Percentiles rank a stretch among this genome's conserved stretches.
These are phyloP conservation scores for Aspergillus sp. DNA, from an alignment of 2,329 filamentous ascomycete species.

Conservation along the genomic window DNA sequence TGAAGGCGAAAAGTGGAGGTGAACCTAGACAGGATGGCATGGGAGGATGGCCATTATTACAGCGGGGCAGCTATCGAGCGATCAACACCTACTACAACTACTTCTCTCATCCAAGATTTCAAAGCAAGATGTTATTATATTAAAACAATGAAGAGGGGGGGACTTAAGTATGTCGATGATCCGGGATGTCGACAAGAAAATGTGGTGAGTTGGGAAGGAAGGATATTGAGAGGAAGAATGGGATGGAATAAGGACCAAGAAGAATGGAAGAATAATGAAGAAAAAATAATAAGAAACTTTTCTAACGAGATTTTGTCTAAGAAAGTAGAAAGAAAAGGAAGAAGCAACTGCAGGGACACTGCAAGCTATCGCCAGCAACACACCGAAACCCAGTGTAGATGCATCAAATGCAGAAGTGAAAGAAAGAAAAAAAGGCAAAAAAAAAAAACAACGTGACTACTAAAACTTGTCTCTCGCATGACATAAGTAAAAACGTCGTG, in stretches of 20 bases:
- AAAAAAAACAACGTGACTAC: conserved; percentile 7
- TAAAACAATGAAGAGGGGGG: too few relatives aligned
- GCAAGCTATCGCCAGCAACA: conserved; percentile 25
- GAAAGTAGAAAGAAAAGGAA: conserved; percentile 16
- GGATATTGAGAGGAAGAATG: too few relatives aligned
- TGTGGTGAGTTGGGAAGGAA: too few relatives aligned
- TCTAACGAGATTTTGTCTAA: conserved; percentile 30
- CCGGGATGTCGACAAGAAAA: too few relatives aligned
- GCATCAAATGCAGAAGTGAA: conserved; percentile 17
- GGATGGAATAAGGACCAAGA: neutral
- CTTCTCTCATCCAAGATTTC: too few relatives aligned
- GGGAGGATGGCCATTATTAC: too few relatives aligned
- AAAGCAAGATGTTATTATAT: too few relatives aligned
- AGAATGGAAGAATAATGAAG: conserved; percentile 9
- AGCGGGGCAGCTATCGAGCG: too few relatives aligned
- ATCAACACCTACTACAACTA: too few relatives aligned
- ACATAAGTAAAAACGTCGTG: conserved; percentile 22
- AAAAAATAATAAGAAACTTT: conserved; percentile 21
- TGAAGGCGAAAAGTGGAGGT: too few relatives aligned
- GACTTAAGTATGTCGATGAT: too few relatives aligned
- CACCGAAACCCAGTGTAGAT: conserved; percentile 31
- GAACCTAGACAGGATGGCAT: too few relatives aligned
- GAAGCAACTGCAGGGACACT: conserved; percentile 1
- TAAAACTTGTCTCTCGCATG: conserved; percentile 15
- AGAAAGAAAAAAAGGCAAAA: conserved; percentile 20